Evolutionary conservation across 2,329 filamentous ascomycete species (phyloP).

Genomic region (Colletotrichum sidae): DNA sequence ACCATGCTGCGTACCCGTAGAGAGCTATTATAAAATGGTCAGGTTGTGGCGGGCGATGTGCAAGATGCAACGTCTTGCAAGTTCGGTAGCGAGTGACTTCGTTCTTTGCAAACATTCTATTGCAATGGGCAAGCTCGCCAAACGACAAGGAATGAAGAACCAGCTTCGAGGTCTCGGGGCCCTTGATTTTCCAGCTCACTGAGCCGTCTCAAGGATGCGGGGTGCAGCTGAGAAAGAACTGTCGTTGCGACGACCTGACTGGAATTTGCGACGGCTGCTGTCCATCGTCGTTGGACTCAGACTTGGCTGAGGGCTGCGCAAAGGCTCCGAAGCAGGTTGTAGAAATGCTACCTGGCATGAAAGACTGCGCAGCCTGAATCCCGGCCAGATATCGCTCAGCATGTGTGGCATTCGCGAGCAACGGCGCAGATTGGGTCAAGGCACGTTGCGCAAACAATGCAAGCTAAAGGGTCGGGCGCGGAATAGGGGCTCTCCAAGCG

Average conservation of each 20-base stretch:
- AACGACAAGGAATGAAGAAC: conserved; percentile 18
- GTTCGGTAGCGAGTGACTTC: not conserved
- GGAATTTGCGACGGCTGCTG: conserved; percentile 27
- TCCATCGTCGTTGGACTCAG: conserved; percentile 26
- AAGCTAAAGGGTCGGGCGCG: not conserved
- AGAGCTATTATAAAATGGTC: not conserved
- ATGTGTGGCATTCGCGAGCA: not conserved
- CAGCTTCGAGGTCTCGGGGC: conserved; percentile 27
- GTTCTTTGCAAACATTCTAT: not conserved
- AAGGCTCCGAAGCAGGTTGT: conserved; percentile 10
- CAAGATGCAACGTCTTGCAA: conserved; percentile 1
- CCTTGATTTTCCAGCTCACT: conserved; percentile 23
- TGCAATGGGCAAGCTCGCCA: conserved; percentile 1
- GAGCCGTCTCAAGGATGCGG: not conserved
- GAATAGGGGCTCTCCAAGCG: conserved; percentile 24
- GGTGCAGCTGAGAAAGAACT: not conserved
- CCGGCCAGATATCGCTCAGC: not conserved
- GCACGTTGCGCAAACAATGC: not conserved
- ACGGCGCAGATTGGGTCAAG: not conserved
- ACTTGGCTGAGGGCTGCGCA: conserved; percentile 8
- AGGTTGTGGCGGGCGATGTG: conserved; percentile 4
- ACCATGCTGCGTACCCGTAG: no score
- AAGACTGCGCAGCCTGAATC: not conserved
- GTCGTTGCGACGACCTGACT: conserved; percentile 24
- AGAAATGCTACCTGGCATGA: not conserved